phyloP scores from a whole-genome alignment of 345 rosid genomes.

The Eucalyptus marginata region DNA sequence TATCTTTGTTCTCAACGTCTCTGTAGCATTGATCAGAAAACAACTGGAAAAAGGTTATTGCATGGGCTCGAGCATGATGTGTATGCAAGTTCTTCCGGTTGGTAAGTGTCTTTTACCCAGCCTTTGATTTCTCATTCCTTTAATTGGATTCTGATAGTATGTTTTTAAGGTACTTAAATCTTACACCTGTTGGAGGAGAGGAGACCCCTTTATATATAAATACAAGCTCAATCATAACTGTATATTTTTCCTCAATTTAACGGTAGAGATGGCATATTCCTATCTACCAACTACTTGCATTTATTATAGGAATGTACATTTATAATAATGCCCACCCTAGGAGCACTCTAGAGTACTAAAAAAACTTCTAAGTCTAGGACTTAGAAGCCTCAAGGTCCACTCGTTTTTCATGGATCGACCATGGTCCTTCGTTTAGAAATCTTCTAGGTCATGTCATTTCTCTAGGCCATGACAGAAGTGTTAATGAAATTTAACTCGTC shows the following conservation, averaged over 20 bases:
- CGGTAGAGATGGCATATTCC: accelerated
- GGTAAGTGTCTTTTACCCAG: not conserved
- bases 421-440: not conserved
- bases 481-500: not conserved
- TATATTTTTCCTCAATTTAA: accelerated
- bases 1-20: too few relatives aligned
- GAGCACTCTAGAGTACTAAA: not conserved
- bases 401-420: not conserved
- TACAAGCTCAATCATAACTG: accelerated
- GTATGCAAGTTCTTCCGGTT: constrained; percentile 41
- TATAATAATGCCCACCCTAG: not conserved
- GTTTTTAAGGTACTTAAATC: not conserved
- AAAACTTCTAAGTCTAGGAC: not conserved
- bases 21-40: constrained; percentile 9
- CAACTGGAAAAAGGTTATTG: constrained; percentile 13
- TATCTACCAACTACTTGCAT: too few relatives aligned
- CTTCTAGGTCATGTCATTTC: not conserved
- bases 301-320: too few relatives aligned
- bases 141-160: not conserved
- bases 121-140: not conserved
- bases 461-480: not conserved
- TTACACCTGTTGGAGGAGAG: not conserved
- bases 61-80: constrained; percentile 44
- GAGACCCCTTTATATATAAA: too few relatives aligned
- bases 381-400: not conserved